phyloP scores from a whole-genome alignment of 2,329 filamentous ascomycete species.

The Metarhizium guizhouense region DNA sequence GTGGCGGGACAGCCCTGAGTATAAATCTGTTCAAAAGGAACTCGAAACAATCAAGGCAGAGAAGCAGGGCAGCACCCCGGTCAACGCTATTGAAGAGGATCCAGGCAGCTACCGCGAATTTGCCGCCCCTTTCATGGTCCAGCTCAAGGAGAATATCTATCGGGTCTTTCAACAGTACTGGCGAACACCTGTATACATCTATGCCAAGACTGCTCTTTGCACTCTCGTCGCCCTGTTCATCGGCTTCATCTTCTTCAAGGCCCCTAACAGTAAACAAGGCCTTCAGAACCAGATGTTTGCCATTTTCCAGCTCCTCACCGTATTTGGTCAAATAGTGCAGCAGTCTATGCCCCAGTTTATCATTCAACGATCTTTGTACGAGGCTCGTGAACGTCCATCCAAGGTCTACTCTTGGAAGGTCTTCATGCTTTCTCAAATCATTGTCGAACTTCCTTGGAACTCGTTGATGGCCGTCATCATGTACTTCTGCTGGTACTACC shows the following conservation, averaged over 20 bases:
- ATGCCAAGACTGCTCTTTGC: slow-evolving; percentile 67
- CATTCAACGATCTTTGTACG: slow-evolving; percentile 71
- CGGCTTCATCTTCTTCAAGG: slow-evolving; percentile 70
- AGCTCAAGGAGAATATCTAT: slow-evolving; percentile 57
- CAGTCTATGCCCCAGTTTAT: slow-evolving; percentile 85
- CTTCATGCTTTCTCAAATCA: slow-evolving; percentile 74
- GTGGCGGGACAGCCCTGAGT: slow-evolving; percentile 53
- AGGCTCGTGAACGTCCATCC: slow-evolving; percentile 74
- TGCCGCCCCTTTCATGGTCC: slow-evolving; percentile 61
- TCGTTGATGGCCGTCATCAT: slow-evolving; percentile 66
- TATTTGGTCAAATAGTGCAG: slow-evolving; percentile 72
- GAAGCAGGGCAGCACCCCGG: slow-evolving; percentile 23
- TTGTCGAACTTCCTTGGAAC: slow-evolving; percentile 83
- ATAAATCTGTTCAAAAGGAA: slow-evolving; percentile 44
- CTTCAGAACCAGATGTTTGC: slow-evolving; percentile 81
- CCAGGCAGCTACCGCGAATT: slow-evolving; percentile 60
- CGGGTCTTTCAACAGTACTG: slow-evolving; percentile 90
- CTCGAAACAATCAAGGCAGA: slow-evolving; percentile 46
- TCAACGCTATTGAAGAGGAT: slow-evolving; percentile 22
- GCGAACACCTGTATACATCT: slow-evolving; percentile 83
- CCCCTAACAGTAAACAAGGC: slow-evolving; percentile 64
- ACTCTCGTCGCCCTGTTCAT: slow-evolving; percentile 62
- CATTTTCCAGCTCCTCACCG: slow-evolving; percentile 74
- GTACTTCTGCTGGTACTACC: slow-evolving; percentile 80
- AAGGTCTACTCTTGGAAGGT: slow-evolving; percentile 81